Percentiles rank a stretch among this genome's conserved stretches.
Evolutionary conservation across 1,284 basidiomycete genomes (phyloP).

Genomic region (Malassezia globosa): DNA sequence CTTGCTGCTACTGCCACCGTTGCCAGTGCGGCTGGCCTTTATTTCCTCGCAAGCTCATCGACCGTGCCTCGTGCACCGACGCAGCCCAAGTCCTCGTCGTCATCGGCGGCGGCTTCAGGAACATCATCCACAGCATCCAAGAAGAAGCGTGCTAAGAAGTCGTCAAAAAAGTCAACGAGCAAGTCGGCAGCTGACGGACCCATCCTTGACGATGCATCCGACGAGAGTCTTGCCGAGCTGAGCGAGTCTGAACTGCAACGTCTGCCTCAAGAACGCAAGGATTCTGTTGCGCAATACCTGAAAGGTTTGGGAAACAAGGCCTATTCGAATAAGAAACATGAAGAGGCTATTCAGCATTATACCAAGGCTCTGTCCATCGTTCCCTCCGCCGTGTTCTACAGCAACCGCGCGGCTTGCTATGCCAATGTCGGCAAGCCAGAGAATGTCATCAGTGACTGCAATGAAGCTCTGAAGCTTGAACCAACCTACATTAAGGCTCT

Average conservation of each 20-base stretch:
- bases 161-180: conserved; percentile 19
- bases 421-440: conserved; percentile 77
- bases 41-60: conserved; percentile 25
- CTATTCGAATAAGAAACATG: conserved; percentile 69
- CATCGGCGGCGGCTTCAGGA: conserved; percentile 12
- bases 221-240: conserved; percentile 33
- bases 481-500: conserved; percentile 83
- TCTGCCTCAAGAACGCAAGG: conserved; percentile 50
- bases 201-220: conserved; percentile 39
- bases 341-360: conserved; percentile 70
- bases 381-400: conserved; percentile 86
- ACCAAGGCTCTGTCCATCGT: conserved; percentile 69
- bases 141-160: conserved; percentile 40
- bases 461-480: conserved; percentile 76
- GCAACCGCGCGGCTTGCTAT: conserved; percentile 94
- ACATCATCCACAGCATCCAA: conserved; percentile 18
- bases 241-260: conserved; percentile 32
- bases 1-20: conserved; percentile 31
- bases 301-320: conserved; percentile 83
- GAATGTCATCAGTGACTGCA: conserved; percentile 78
- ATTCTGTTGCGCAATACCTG: conserved; percentile 63
- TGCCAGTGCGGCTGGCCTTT: conserved; percentile 29
- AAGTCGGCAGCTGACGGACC: conserved; percentile 27
- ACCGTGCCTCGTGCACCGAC: conserved; percentile 13
- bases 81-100: conserved; percentile 3